Evolutionary conservation across 176 grass and related monocot species (phyloP).

Genomic region (Paspalum notatum): DNA sequence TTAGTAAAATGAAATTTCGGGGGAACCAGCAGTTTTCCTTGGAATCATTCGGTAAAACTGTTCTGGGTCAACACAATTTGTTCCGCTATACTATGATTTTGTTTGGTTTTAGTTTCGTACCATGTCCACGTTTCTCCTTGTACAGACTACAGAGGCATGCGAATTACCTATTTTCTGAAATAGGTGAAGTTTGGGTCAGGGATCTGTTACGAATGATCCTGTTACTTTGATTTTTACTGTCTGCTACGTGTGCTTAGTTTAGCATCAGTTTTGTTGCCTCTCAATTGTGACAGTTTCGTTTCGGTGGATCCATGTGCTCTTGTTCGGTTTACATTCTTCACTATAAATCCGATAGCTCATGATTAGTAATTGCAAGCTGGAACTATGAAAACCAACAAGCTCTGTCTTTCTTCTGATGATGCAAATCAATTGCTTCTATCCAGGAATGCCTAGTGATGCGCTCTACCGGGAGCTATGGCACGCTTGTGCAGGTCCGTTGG

Average conservation of each 20-base stretch:
- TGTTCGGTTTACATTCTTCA: background rate
- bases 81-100: background rate
- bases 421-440: slow-evolving; percentile 11
- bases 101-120: background rate
- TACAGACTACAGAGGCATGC: background rate
- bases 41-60: background rate
- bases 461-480: slow-evolving; percentile 85
- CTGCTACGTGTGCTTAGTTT: background rate
- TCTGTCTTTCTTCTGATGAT: slow-evolving; percentile 13
- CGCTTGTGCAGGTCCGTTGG: slow-evolving; percentile 85
- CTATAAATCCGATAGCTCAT: background rate
- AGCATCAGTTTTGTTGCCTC: background rate
- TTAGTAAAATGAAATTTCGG: background rate
- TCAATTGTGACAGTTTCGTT: background rate
- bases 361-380: background rate
- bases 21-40: background rate
- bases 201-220: background rate
- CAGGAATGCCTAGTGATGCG: slow-evolving; percentile 48
- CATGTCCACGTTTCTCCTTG: background rate
- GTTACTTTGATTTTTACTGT: background rate
- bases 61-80: background rate
- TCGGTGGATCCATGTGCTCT: background rate
- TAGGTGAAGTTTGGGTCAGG: background rate
- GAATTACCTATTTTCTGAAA: background rate
- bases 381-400: background rate